Conservation (phyloP, 2,329 filamentous ascomycete genomes). For the Aspergillus sp. region DNA sequence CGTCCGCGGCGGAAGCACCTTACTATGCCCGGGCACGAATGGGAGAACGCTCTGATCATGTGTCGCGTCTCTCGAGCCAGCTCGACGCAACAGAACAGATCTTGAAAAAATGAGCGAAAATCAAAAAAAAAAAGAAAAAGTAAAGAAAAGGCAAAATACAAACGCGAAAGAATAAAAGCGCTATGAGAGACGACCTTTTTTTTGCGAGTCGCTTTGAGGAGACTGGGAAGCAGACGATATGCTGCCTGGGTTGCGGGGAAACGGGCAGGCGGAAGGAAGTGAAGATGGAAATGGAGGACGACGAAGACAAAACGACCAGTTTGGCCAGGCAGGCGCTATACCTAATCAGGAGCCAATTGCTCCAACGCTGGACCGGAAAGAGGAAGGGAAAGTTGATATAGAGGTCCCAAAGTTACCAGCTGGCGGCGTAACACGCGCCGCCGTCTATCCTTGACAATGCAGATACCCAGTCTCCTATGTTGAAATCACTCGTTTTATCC, state of each 20-base stretch:
- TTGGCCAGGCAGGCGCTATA: background rate
- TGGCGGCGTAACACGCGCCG: background rate
- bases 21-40: constrained; percentile 37
- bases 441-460: background rate
- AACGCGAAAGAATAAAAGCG: constrained; percentile 2
- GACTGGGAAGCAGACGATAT: background rate
- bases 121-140: constrained; percentile 4
- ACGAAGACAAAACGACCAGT: background rate
- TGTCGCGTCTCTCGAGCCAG: constrained; percentile 33
- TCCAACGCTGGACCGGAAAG: background rate
- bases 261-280: background rate
- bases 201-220: background rate
- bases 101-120: constrained; percentile 22
- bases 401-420: background rate
- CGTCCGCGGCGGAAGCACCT: constrained; percentile 31
- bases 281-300: background rate
- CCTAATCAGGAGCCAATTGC: background rate
- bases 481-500: background rate
- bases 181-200: background rate
- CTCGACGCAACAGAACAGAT: constrained; percentile 33
- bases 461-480: background rate
- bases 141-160: constrained; percentile 3
- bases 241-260: background rate
- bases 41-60: constrained; percentile 32
- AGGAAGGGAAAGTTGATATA: background rate